Base-by-base conservation (phyloP, 2,329 filamentous ascomycete species). In the Fusarium caatingaense region DNA sequence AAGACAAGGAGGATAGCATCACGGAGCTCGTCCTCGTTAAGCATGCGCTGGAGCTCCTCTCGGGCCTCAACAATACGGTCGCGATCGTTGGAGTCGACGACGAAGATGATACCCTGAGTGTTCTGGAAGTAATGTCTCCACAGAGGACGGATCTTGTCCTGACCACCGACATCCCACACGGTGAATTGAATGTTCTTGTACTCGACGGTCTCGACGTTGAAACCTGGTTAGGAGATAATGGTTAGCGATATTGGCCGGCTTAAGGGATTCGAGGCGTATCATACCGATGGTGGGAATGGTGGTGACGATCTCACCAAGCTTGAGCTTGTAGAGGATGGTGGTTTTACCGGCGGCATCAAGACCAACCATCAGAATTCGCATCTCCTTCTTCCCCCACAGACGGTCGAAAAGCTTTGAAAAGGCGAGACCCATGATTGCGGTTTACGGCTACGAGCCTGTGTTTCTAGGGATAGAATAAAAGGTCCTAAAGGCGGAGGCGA, bases 161-260 rank as follows among this genome's bases (percentile, higher is more conserved):
- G 96, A 83, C 96, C 96, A 88, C 96, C 96, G 80, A 99, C 96
- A 87, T 98, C 96, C 96, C 96, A 99, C 82, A 99, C 96, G 83
- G 95, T 98, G 89, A 99, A 99, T 83, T 97, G 94, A 79, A 97
- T 98, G 90, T 99, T 99, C 90, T 98, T 98, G 89, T 98, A 98
- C 83, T 97, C 94, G 83, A 99, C 96, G 60, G 96, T 98, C 89
- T 99, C 96, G 83, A 99, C 96, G 87, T 99, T 99, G 91, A 99
- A 99, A 79, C 96, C 92, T 94, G 73, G 28, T 46, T 45, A 49
- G 53, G 30, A 46, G 53, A n/a, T 18, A 15, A 40, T 28, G 32
- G 66, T 80, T 64, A 79, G 76, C 56, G 53, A 50, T 15, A 28
- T 20, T 56, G 30, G 53, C n/a, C 30, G 45, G 30, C 25, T 34